Conservation (phyloP, 2,329 filamentous ascomycete genomes). For the Zasmidium cellare region DNA sequence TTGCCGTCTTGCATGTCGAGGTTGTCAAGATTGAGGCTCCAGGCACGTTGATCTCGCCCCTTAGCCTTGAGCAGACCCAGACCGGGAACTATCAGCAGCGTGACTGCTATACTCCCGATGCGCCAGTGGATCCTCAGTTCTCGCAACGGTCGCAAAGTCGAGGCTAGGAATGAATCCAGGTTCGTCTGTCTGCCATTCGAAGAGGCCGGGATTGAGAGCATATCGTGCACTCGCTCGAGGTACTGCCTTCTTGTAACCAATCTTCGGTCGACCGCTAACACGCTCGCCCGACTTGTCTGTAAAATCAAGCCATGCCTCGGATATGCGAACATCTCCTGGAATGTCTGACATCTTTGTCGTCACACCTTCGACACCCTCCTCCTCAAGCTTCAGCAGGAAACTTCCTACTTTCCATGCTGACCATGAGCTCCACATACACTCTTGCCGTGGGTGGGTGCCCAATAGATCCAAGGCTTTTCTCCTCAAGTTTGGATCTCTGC, state of each 20-base stretch:
- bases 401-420: slow-evolving; percentile 29
- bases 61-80: too few relatives aligned
- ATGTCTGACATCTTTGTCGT: slow-evolving; percentile 16
- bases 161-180: slow-evolving; percentile 8
- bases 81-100: too few relatives aligned
- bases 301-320: slow-evolving; percentile 24
- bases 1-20: neutral
- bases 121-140: neutral
- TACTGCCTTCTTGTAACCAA: slow-evolving; percentile 14
- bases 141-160: slow-evolving; percentile 5
- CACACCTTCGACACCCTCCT: slow-evolving; percentile 13
- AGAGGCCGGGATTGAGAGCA: slow-evolving; percentile 23
- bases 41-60: too few relatives aligned
- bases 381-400: slow-evolving; percentile 24
- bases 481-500: slow-evolving; percentile 23
- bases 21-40: neutral
- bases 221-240: slow-evolving; percentile 12
- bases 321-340: slow-evolving; percentile 13
- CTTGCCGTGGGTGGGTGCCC: slow-evolving; percentile 24
- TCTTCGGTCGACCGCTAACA: slow-evolving; percentile 2
- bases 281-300: slow-evolving; percentile 13
- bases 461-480: slow-evolving; percentile 24
- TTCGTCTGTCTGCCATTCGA: slow-evolving; percentile 14
- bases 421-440: slow-evolving; percentile 27
- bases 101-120: neutral